Base-by-base conservation (phyloP, 2,329 filamentous ascomycete genomes). In the Incumbomyces lentus region DNA sequence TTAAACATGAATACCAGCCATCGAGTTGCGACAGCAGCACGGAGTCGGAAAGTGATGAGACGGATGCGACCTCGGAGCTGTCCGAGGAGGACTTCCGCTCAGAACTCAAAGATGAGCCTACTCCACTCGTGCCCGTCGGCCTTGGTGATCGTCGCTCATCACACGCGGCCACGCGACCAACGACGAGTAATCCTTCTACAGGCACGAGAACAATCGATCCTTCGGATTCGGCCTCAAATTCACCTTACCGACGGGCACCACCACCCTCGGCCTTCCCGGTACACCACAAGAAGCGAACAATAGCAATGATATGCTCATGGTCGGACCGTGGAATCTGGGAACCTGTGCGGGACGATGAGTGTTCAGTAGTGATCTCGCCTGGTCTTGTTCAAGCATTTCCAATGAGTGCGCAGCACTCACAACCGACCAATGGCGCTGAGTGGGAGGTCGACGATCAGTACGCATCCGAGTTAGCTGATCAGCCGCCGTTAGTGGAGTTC, bases 1-100 rank as follows among this genome's bases (percentile, higher is more conserved):
- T 98, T 41, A 98, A 98, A 68, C 90, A 96, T 61, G 90, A 98
- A 66, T 98, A 95, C 58, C 82, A 89, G 52, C 90, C 90, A 12
- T 96, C 92, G 13, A 80, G 78, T 6, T 81, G 79, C 0, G 76
- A 78, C 35, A 78, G 78, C 6, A 74, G 73, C 7, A 74, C 70
- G 1, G 72, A 78, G 46, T 80, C 74, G 38, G 67, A 74, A 32
- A 68, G 68, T n/a, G 71, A 73, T 29, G 72, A 69, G 22, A 70
- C 73, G 31, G 68, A 69, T 39, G 67, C 64, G 66, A 64, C 73
- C 14, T 75, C 74, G 8, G 67, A 70, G 18, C 65, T 63, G 5
- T 77, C 76, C 8, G 74, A 77, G 40, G 42, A 45, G 10, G 76
- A 78, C 36, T 40, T 55, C n/a, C 43, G 40, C 14, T 54, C 51